phyloP scores from a whole-genome alignment of 2,329 filamentous ascomycete genomes.

The Clarireedia hainanense region DNA sequence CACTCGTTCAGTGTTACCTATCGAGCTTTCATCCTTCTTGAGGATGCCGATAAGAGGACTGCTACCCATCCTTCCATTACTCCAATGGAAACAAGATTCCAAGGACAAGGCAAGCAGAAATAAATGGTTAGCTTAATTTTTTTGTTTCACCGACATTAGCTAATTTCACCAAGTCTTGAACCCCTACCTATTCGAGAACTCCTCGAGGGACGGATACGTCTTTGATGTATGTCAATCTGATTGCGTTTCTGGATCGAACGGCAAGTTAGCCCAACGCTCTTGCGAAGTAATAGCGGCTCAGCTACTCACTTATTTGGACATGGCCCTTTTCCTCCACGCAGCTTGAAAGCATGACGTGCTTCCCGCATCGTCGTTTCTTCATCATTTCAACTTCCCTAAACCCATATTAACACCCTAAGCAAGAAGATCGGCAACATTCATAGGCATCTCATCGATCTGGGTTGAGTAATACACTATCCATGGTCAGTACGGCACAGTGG shows the following conservation, averaged over 20 bases:
- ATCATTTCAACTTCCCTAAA: background rate
- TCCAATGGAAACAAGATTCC: background rate
- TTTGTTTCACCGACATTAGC: background rate
- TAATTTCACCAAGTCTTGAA: background rate
- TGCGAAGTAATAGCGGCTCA: background rate
- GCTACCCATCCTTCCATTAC: background rate
- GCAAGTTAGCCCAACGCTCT: background rate
- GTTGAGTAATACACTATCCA: constrained; percentile 61
- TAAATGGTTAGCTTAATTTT: background rate
- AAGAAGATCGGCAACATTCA: constrained; percentile 52
- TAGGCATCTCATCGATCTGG: constrained; percentile 76
- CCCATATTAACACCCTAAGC: constrained; percentile 15
- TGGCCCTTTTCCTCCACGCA: constrained; percentile 27
- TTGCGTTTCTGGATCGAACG: background rate
- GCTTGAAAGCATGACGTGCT: constrained; percentile 17
- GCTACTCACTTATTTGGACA: constrained; percentile 21
- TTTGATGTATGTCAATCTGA: constrained; percentile 1
- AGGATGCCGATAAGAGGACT: background rate
- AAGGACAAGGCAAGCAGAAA: background rate
- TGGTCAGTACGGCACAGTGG: constrained; percentile 14
- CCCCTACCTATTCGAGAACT: background rate
- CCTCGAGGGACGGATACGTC: background rate
- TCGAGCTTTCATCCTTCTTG: too few species aligned
- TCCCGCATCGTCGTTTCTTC: background rate
- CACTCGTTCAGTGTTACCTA: too few species aligned